Percentiles rank a stretch among this genome's conserved stretches.
Evolutionary conservation across 2,329 filamentous ascomycete genomes (phyloP).

Genomic region (Fusarium transvaalense): DNA sequence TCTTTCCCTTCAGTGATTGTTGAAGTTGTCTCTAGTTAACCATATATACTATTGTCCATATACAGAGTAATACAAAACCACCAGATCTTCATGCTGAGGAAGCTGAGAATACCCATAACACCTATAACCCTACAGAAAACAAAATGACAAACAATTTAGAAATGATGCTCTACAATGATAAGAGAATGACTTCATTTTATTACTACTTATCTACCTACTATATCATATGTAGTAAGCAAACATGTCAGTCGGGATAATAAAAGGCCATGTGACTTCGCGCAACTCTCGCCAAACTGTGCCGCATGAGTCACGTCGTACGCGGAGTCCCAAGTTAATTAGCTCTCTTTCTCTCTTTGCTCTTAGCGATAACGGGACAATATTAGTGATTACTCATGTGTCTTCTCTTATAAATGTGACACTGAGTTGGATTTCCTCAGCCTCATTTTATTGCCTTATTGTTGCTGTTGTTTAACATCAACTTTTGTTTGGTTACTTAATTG

Average conservation of each 20-base stretch:
- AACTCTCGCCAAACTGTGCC: slow-evolving; percentile 44
- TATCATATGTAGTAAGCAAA: slow-evolving; percentile 9
- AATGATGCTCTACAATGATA: not conserved
- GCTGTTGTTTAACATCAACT: not conserved
- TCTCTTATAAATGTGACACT: slow-evolving; percentile 16
- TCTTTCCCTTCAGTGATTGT: not conserved
- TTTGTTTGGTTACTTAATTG: slow-evolving; percentile 18
- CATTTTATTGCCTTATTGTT: slow-evolving; percentile 7
- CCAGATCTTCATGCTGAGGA: no score
- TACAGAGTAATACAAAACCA: not conserved
- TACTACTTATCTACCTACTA: not conserved
- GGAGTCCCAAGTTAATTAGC: slow-evolving; percentile 18
- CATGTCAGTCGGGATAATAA: slow-evolving; percentile 11
- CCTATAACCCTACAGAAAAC: not conserved
- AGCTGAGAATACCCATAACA: no score
- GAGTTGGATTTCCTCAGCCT: not conserved
- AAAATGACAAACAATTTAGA: not conserved
- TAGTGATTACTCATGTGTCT: not conserved
- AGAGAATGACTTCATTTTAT: slow-evolving; percentile 5
- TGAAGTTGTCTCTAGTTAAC: not conserved
- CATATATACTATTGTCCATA: not conserved
- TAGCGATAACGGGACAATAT: slow-evolving; percentile 35
- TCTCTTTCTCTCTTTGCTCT: not conserved
- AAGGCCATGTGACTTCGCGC: slow-evolving; percentile 50
- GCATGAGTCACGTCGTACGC: slow-evolving; percentile 47